Base-by-base conservation (phyloP, 257 asterid species). In the Datura wrightii region DNA sequence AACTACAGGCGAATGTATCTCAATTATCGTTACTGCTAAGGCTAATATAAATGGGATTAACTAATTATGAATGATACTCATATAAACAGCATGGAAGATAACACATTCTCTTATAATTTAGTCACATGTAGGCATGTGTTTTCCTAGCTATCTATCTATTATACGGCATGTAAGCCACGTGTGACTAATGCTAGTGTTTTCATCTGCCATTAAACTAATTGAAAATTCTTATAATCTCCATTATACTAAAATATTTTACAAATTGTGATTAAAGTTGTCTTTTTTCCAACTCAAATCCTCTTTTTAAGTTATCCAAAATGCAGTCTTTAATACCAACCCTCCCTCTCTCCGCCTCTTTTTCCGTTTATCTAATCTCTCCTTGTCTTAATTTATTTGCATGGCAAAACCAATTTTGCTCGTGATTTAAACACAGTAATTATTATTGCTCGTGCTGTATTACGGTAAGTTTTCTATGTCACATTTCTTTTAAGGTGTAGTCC, bases 111-210 rank as follows among this genome's bases (percentile, higher is more conserved):
- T 76, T 44, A 39, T 83, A 89, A 86, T 86, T 85, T 83, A 41
- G 67, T 82, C 94, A 92, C 94, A 84, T 93, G 93, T 72, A 65
- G 70, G 87, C 93, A 92, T 87, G 94, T 90, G 94, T 84, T 53
- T 79, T 42, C 83, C 19, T 60, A 37, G 55, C 79, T 39, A 39
- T 31, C 31, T 48, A 84, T 82, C 31, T 24, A 24, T 24, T 24
- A 87, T 72, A 83, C 86, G 86, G 90, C 94, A 89, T 89, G 95
- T 87, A 87, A 87, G 90, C 89, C 90, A 91, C 92, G 89, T 90
- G 93, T 86, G 88, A 70, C 44, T 82, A 58, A 82, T 67, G 83
- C 88, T 84, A 88, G 90, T 90, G 90, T 66, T 24, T 83, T 82
- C 86, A 87, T 85, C 46, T 87, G 52, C 5, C 80, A 80, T 82